These are phyloP conservation scores for Brassica nigra DNA, from an alignment of 345 rosid genomes.

Conservation along the genomic window DNA sequence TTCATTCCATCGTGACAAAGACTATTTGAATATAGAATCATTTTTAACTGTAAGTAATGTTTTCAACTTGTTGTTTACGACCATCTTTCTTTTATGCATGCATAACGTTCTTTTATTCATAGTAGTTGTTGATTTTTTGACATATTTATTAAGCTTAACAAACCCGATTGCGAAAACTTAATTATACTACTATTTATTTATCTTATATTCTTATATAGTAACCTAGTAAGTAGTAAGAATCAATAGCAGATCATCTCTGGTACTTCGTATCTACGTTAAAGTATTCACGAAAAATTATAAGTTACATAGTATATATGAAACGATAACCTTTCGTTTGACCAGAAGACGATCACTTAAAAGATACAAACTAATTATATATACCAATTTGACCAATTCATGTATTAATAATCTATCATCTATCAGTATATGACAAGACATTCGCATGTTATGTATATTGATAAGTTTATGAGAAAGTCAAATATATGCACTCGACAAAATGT, in stretches of 20 bases:
- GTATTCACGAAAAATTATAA: not conserved
- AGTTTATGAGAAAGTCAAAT: conserved; percentile 30
- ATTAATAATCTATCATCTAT: not conserved
- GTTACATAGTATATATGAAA: not conserved
- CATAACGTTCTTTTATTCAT: not conserved
- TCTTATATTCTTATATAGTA: not conserved
- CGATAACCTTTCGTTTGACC: conserved; percentile 18
- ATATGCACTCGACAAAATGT: conserved; percentile 19
- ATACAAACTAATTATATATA: conserved; percentile 2
- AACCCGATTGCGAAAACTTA: not conserved
- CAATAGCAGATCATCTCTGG: not conserved
- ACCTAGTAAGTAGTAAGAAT: not conserved
- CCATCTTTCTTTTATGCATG: not conserved
- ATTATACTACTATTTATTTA: not conserved
- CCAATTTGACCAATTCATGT: conserved; percentile 17
- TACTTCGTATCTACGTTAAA: not conserved
- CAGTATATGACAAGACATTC: not conserved
- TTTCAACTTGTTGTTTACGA: not conserved
- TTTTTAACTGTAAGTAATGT: not conserved
- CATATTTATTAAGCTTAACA: not conserved
- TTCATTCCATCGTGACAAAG: not conserved
- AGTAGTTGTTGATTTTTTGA: not conserved
- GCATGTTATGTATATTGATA: conserved; percentile 17
- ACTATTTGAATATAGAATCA: not conserved
- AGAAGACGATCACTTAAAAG: conserved; percentile 16